phyloP scores from a whole-genome alignment of 345 rosid species.

The Trapa bicornis region DNA sequence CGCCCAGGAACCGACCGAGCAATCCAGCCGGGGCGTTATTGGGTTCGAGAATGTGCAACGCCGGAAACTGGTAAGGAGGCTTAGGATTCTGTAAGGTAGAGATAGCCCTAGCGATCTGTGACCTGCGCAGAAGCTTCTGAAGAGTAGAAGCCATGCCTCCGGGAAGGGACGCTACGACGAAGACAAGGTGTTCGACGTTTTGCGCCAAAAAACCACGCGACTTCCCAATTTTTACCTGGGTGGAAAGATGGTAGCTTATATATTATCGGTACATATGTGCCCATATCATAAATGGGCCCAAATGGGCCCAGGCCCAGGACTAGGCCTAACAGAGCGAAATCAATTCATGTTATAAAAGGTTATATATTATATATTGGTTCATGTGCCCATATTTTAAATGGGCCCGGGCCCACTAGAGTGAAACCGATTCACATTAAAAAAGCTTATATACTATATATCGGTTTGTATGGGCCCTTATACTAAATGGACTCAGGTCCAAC shows the following conservation, averaged over 20 bases:
- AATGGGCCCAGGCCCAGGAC: too few species aligned
- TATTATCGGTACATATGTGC: background rate
- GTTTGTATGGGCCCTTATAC: background rate
- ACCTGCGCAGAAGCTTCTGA: slow-evolving; percentile 14
- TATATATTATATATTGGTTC: background rate
- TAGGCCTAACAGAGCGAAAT: too few species aligned
- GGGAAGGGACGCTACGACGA: background rate
- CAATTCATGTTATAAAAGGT: too few species aligned
- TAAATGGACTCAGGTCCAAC: background rate
- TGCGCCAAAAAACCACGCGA: background rate
- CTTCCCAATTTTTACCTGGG: too few species aligned
- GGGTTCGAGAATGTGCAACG: background rate
- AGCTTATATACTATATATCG: background rate
- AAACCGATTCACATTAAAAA: background rate
- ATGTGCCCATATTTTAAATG: background rate
- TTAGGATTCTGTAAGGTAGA: slow-evolving; percentile 6
- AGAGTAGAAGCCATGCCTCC: slow-evolving; percentile 13
- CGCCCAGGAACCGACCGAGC: slow-evolving; percentile 6
- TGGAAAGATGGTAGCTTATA: background rate
- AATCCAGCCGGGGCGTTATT: background rate
- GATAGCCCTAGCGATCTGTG: slow-evolving; percentile 5
- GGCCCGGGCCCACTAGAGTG: background rate
- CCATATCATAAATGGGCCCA: background rate
- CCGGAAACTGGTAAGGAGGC: background rate
- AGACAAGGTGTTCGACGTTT: background rate